A percentile compares a stretch with the other conserved stretches of the same genome.
phyloP scores from a whole-genome alignment of 2,329 filamentous ascomycete species.

The Colletotrichum acutatum region DNA sequence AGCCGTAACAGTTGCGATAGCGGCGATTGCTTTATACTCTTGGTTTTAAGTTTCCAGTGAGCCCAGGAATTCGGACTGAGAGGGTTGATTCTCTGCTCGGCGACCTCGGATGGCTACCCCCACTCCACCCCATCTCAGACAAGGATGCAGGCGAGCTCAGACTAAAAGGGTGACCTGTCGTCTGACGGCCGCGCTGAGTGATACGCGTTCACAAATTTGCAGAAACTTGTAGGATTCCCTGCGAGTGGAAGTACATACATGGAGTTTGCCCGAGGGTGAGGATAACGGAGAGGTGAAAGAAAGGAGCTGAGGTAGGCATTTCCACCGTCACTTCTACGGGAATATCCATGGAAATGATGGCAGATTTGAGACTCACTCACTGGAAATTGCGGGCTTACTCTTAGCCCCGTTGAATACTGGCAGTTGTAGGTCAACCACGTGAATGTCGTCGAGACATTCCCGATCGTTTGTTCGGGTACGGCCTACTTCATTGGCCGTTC shows the following conservation, averaged over 20 bases:
- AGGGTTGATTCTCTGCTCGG: background rate
- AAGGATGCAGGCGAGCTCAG: background rate
- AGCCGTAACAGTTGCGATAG: background rate
- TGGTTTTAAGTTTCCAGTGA: background rate
- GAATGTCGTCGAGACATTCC: background rate
- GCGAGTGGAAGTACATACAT: too few relatives aligned
- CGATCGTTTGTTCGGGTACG: background rate
- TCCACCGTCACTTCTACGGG: too few relatives aligned
- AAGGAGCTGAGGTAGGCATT: too few relatives aligned
- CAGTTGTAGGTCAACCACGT: background rate
- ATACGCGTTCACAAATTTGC: too few relatives aligned
- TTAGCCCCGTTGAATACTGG: background rate
- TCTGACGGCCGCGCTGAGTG: too few relatives aligned
- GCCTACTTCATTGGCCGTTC: too few relatives aligned
- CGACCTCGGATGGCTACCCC: background rate
- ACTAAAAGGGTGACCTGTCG: background rate
- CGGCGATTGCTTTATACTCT: background rate
- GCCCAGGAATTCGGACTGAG: background rate
- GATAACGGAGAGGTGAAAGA: too few relatives aligned
- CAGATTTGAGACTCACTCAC: too few relatives aligned
- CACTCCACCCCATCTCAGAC: background rate
- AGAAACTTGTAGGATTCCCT: too few relatives aligned
- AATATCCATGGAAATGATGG: too few relatives aligned
- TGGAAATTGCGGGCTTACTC: background rate
- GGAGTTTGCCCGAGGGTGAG: too few relatives aligned